Percentiles rank a stretch among this genome's conserved stretches.
Conservation (phyloP, 2,329 filamentous ascomycete genomes). For the Fusarium poae region DNA sequence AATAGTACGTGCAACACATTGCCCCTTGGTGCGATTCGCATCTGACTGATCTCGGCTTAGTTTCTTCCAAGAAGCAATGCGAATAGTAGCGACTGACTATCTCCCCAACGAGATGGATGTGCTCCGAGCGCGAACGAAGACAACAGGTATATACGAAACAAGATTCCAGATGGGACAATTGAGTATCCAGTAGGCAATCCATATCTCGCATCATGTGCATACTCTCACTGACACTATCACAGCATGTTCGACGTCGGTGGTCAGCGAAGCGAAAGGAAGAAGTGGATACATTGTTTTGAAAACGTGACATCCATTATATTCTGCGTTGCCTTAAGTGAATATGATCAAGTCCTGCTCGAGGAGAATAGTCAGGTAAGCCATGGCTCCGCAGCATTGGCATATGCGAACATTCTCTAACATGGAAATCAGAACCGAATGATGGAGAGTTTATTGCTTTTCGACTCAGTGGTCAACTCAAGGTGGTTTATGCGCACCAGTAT, state of each 20-base stretch:
- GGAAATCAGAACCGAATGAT: constrained; percentile 96
- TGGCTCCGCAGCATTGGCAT: constrained; percentile 2
- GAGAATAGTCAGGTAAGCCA: constrained; percentile 86
- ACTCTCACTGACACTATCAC: constrained; percentile 42
- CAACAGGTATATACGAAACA: constrained; percentile 98
- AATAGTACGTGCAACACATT: constrained; percentile 77
- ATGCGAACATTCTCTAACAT: constrained; percentile 16
- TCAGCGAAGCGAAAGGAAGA: constrained; percentile 96
- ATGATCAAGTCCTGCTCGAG: constrained; percentile 96
- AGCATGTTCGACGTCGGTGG: constrained; percentile 99
- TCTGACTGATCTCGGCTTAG: constrained; percentile 61
- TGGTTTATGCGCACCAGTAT: constrained; percentile 99
- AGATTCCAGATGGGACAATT: constrained; percentile 98
- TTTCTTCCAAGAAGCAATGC: constrained; percentile 92
- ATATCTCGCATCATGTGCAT: neutral
- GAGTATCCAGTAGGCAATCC: constrained; percentile 87
- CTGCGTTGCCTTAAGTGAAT: constrained; percentile 97
- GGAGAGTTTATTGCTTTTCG: constrained; percentile 95
- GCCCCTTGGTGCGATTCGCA: neutral
- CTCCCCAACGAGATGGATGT: constrained; percentile 96
- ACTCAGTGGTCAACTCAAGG: constrained; percentile 97
- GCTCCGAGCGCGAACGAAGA: constrained; percentile 94
- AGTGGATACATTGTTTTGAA: constrained; percentile 99
- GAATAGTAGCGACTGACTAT: constrained; percentile 88
- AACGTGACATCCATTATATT: constrained; percentile 99